Conservation (phyloP, 805 yeast species). For the Kuraishia hungarica region DNA sequence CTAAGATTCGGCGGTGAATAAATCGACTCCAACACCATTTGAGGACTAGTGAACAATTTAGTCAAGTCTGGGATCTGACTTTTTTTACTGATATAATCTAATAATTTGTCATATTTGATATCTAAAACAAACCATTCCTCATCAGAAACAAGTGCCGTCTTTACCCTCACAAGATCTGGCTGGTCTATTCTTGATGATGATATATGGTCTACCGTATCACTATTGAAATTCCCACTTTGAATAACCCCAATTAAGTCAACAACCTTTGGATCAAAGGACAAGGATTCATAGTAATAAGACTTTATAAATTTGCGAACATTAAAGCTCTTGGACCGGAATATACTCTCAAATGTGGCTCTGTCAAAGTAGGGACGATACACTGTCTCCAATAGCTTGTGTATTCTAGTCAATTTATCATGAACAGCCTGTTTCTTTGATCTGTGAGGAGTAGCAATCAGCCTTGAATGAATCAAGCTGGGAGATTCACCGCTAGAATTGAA, state of each 20-base stretch:
- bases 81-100: background rate
- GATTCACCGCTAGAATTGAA: background rate
- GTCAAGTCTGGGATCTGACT: background rate
- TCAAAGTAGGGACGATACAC: background rate
- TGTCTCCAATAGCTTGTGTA: background rate
- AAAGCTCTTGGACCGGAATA: background rate
- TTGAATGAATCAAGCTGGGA: background rate
- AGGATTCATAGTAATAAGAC: background rate
- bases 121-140: background rate
- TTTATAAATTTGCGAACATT: background rate
- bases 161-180: background rate
- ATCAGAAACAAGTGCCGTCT: background rate
- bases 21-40: background rate
- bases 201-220: background rate
- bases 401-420: background rate
- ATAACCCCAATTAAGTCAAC: background rate
- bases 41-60: background rate
- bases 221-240: background rate
- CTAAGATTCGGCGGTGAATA: background rate
- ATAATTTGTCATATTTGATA: background rate
- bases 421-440: background rate
- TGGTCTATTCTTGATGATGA: background rate
- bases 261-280: background rate
- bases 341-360: background rate
- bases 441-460: background rate